Base-by-base conservation (phyloP, 495 filamentous ascomycete species). In the Annulohypoxylon moriforme region DNA sequence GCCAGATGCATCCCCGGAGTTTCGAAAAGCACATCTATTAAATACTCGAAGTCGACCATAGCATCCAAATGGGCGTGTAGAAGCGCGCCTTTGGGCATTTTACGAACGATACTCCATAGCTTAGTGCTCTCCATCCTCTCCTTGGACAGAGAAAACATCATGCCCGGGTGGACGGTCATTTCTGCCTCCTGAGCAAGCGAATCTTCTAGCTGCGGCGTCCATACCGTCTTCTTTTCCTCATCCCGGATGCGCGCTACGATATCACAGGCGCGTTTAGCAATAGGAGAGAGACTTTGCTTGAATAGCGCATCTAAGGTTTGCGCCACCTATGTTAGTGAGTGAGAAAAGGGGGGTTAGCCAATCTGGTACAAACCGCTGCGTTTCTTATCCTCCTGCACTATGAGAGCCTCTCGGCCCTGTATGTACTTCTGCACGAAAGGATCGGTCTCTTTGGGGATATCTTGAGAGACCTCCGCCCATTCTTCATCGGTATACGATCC, bases 21-120 rank as follows among this genome's bases (percentile, higher is more conserved):
- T 4, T 84, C 82, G 33, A 98, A 83, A 1, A 91, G 88, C 67
- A 90, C 83, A 13, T 89, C 85, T 40, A 97, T 82, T 3, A 97
- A 79, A 79, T 88, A 95, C 66, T 93, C 91, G 49, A 93, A 85
- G 74, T 97, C 93, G 55, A 96, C 91, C 90, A 97, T 95, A 67
- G 93, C 93, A 76, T 96, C 91, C 59, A 96, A 79, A 80, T 98
- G 93, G 6, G 93, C 92, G 80, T 98, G 94, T 59, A 98, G 79
- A 8, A 98, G 85, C 4, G 92, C 89, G 3, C 96, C 96, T 76
- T 99, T 98, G 20, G 96, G 96, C 92, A 99, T 92, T 46, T 81
- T 85, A 53, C 89, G 85, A 3, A 97, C 87, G 60, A 98, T 96
- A 68, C 87, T 86, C 93, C 94, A 98, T 9, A 97, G 84, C 72